Evolutionary conservation across 2,329 filamentous ascomycete genomes (phyloP), one percentile per base, ranked within the genome.

Genomic region (Trematosphaeria pertusa): DNA sequence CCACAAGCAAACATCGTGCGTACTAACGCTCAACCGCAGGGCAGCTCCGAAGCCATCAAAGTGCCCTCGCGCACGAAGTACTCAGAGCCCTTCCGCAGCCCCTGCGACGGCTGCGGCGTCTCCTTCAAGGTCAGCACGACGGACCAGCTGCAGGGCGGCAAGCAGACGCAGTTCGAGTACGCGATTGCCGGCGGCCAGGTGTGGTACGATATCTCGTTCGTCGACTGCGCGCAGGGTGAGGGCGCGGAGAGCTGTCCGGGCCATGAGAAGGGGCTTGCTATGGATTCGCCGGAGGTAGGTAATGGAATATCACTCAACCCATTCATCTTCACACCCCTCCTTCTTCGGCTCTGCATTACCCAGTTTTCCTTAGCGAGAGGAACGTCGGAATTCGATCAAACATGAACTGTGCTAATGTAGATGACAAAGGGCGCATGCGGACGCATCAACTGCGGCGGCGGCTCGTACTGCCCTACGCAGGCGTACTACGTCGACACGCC

Each of bases 111-210:
- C 32, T 62, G 59, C 20, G 58, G 59, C 18, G 55, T 58, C 11
- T 54, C 54, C 4, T 24, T 67, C 32, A 65, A 65, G 30, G 48
- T 67, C 54, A 63, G 57, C 48, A 65, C 59, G 21, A 50, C 57
- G 4, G 33, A 62, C 34, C 41, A 54, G 37, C 48, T 64, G 15
- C 11, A 52, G 15, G 40, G 37, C 18, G 61, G 56, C 12, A 37
- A 54, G 12, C 61, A 64, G 12, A 65, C 62, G 3, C 62, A 66
- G 33, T 64, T 64, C 36, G 61, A 66, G 19, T 66, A 66, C 52
- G 54, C 51, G 44, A 55, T 62, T 28, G 46, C 46, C 11, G 43
- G 38, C 11, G 47, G 43, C 35, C 46, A 54, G 24, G 21, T 66
- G 17, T 66, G 56, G 55, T 66, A 58, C 48, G 60, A 66, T 39